Evolutionary conservation across 2,329 filamentous ascomycete species (phyloP), one percentile per base, ranked within the genome.

Genomic region (Fusarium sp.): DNA sequence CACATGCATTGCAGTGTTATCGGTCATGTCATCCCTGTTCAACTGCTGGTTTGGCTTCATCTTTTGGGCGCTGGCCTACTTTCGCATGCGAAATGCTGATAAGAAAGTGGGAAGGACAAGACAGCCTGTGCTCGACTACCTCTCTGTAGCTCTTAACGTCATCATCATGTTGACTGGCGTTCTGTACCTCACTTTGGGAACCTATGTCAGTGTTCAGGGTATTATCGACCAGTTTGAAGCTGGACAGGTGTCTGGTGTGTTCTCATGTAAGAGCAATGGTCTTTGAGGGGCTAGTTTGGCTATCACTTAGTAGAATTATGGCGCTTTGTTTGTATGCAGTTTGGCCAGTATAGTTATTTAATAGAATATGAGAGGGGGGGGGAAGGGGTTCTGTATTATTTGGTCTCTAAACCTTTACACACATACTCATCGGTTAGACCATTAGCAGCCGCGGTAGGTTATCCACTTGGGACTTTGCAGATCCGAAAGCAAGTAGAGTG

Each of bases 21-120:
- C 89, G 6, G 83, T 93, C 65, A 92, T 94, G 90, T 92, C 90
- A 20, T 93, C 93, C 4, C 86, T 97, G 1, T 97, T 97, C 77
- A 93, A 97, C 81, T 95, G 92, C 61, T 94, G 94, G 85, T 94
- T 95, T 74, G 94, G 94, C 23, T 98, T 97, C 84, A 97, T 97
- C 76, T 98, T 97, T 83, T 98, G 92, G 92, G 92, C 91, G 11
- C 85, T 93, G 2, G 92, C 92, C 2, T 95, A 93, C 76, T 87
- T 94, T 73, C 87, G 91, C 57, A 93, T 94, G 91, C 86, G 92
- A 47, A 82, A 82, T 30, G 90, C 87, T 4, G 90, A 93, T 7
- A 75, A 83, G 1, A 81, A 82, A 0, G 84, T 86, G 34, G 84
- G 86, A 55, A 85, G 82, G 60, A 82, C 80, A 3, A 82, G 86